Evolutionary conservation across 1,284 basidiomycete species (phyloP), one percentile per base, ranked within the genome.

Genomic region (Ganoderma sinense): DNA sequence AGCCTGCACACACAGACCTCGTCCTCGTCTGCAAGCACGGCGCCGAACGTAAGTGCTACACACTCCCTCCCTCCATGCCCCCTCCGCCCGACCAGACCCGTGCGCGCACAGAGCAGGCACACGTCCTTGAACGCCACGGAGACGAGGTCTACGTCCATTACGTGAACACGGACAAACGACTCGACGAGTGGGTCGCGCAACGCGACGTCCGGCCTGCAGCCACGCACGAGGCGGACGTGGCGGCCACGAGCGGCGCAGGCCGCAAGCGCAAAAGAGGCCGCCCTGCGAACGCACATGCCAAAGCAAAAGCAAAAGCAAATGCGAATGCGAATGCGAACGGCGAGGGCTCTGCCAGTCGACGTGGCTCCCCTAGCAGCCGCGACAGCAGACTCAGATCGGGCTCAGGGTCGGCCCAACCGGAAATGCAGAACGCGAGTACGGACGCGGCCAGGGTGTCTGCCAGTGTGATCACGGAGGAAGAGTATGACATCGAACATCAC

Each of bases 181-280:
- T 94, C 72, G 94, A 95, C 78, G 89, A 91, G 75, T 95, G 94
- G 94, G 82, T 94, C 18, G 80, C 85, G 1, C 84, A 85, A 69
- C 78, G 79, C 45, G 73, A 79, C 56, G 79, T 88, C 65, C 78
- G 77, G 70, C 75, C 75, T 69, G 71, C 75, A 67, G 72, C 72
- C 62, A 40, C 59, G 60, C 75, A 74, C 72, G 74, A 75, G 74
- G 73, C 65, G 23, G 69, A 53, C 55, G 68, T 53, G 61, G 67
- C 71, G 51, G 66, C 65, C 65, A 74, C 75, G 56, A 69, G 70
- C 58, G 69, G 65, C 53, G 39, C 73, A 20, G 60, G 65, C 62
- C 74, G 73, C 76, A 84, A 82, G 73, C 65, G 83, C 70, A 80
- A 81, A 72, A 66, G 72, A 70, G 76, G 69, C 55, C 66, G 69